Percentiles rank a stretch among this genome's conserved stretches.
phyloP scores from a whole-genome alignment of 805 yeast genomes.

The Yarrowia sp. region DNA sequence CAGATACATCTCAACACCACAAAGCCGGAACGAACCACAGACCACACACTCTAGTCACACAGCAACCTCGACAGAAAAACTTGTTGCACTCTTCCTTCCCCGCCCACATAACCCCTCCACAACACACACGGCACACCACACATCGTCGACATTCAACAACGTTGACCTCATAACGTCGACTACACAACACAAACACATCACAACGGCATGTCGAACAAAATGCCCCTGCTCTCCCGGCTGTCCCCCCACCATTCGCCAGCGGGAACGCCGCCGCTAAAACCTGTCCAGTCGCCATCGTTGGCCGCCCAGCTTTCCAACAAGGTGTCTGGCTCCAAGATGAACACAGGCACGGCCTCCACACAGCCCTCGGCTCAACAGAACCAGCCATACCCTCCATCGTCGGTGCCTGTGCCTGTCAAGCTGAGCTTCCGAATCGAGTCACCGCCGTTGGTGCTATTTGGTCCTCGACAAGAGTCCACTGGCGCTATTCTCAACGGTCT shows the following conservation, averaged over 20 bases:
- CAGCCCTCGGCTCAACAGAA: background rate
- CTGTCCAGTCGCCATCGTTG: conserved; percentile 2
- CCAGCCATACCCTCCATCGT: conserved; percentile 24
- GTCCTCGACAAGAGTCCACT: conserved; percentile 68
- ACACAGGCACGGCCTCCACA: conserved; percentile 1
- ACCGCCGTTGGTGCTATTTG: conserved; percentile 87
- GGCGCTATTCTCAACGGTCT: conserved; percentile 87
- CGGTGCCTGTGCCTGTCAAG: conserved; percentile 26
- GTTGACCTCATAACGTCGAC: background rate
- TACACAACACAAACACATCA: background rate
- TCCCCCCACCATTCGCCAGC: conserved; percentile 18
- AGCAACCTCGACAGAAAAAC: background rate
- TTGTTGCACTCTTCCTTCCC: background rate
- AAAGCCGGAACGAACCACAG: background rate
- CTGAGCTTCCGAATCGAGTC: conserved; percentile 66
- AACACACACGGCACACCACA: background rate
- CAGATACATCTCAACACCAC: background rate
- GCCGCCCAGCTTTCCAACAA: conserved; percentile 15
- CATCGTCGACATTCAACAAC: background rate
- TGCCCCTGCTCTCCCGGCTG: conserved; percentile 20
- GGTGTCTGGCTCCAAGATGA: conserved; percentile 13
- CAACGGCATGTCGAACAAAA: conserved; percentile 7
- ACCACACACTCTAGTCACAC: background rate
- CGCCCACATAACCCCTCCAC: background rate
- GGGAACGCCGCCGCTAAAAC: conserved; percentile 14